phyloP scores from a whole-genome alignment of 2,329 filamentous ascomycete species.

The Penicillium verrucosum region DNA sequence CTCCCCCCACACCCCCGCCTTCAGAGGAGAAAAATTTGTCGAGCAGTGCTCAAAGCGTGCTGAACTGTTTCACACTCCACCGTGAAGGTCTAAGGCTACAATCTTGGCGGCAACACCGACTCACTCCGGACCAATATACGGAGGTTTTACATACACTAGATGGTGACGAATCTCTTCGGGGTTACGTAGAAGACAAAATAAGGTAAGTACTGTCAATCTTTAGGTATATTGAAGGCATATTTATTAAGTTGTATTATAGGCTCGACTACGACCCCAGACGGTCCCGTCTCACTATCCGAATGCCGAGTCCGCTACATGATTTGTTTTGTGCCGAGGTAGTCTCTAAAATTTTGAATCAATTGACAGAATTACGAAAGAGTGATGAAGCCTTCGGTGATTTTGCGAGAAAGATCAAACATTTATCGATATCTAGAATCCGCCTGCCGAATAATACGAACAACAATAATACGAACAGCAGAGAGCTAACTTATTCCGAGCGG shows the following conservation, averaged over 20 bases:
- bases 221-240: not conserved
- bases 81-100: conserved; percentile 2
- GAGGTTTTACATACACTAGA: not conserved
- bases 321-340: conserved; percentile 1
- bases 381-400: conserved; percentile 1
- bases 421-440: not conserved
- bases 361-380: not conserved
- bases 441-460: not conserved
- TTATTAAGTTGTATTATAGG: conserved; percentile 2
- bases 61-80: conserved; percentile 8
- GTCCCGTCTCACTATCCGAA: conserved; percentile 9
- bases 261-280: conserved; percentile 5
- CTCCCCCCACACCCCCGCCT: not conserved
- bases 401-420: not conserved
- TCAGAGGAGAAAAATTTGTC: conserved; percentile 5
- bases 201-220: not conserved
- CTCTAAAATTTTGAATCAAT: not conserved
- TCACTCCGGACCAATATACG: not conserved
- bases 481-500: not conserved
- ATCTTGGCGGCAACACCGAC: conserved; percentile 4
- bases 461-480: not conserved
- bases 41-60: conserved; percentile 8
- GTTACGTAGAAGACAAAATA: not conserved
- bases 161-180: not conserved
- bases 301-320: conserved; percentile 3